Evolutionary conservation across 768 basidiomycete genomes (phyloP), one percentile per base, ranked within the genome.

Genomic region (Phylloporus sp.): DNA sequence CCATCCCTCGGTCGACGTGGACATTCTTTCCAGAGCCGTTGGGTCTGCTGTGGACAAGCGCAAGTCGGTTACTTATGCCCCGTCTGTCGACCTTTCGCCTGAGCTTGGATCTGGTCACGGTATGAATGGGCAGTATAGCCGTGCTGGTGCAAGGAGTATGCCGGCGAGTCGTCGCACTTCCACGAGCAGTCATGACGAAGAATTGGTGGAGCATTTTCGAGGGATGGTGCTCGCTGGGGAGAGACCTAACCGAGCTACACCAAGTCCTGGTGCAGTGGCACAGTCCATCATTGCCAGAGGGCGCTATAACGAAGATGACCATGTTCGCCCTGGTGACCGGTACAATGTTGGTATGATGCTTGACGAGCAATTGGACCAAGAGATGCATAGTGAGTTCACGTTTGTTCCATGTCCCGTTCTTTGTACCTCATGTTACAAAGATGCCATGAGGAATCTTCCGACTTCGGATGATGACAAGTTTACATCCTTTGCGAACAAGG

Each of bases 391-490:
- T 93, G 60, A 61, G 87, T 79, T 16, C 24, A 6, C 34, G 32
- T 45, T n/a, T 51, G 50, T 15, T 34, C 8, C 27, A 34, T 45
- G 45, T 47, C 51, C 38, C 34, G 22, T 58, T 50, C 54, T 29
- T 49, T 15, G 35, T 56, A 39, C 60, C 53, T 61, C 46, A 59
- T 60, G 26, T 57, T 24, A 49, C 31, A 9, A 68, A 92, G 91
- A 91, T 70, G 89, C 92, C 9, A 93, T 94, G 81, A 82, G 83
- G 70, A 82, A 92, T 62, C 77, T 89, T 45, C 91, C 88, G 27
- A 93, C 87, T 16, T 91, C 85, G 24, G 91, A 93, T 61, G 88
- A 94, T 63, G 92, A 93, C 75, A 93, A 92, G 73, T 92, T 80
- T 70, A 73, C 76, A 55, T 72, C 79, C 35, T 88, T 81, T 61